These are phyloP conservation scores for Wickerhamiella azyma DNA, from an alignment of 805 yeast species.

Conservation along the genomic window DNA sequence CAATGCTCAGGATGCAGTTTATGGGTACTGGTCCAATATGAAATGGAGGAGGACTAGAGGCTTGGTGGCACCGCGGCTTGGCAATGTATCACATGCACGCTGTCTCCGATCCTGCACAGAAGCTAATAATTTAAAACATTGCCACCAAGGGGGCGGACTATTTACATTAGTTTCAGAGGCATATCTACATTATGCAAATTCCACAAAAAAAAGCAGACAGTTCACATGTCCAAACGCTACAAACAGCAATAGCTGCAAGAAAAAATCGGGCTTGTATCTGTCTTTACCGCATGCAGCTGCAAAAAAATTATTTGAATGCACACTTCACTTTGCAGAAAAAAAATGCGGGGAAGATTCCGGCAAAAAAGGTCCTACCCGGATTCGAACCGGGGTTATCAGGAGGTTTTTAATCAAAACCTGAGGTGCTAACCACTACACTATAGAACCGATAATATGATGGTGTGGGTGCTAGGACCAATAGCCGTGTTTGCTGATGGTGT, in stretches of 20 bases:
- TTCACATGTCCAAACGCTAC: too few species aligned
- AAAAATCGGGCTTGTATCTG: neutral
- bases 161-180: too few species aligned
- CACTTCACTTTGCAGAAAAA: neutral
- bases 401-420: slow-evolving; percentile 11
- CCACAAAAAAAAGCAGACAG: too few species aligned
- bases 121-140: too few species aligned
- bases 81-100: neutral
- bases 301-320: neutral
- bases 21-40: slow-evolving; percentile 65
- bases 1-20: slow-evolving; percentile 77
- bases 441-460: slow-evolving; percentile 3
- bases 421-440: slow-evolving; percentile 15
- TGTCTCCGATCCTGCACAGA: too few species aligned
- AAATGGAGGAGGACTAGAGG: slow-evolving; percentile 16
- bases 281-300: neutral
- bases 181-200: too few species aligned
- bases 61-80: neutral
- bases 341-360: neutral
- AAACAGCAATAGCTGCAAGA: too few species aligned
- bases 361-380: slow-evolving; percentile 12
- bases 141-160: too few species aligned
- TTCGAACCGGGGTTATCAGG: slow-evolving; percentile 14
- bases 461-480: too few species aligned
- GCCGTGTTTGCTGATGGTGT: too few species aligned